Evolutionary conservation across 495 filamentous ascomycete species (phyloP), one percentile per base, ranked within the genome.

Genomic region (Penicillium cosmopolitanum): DNA sequence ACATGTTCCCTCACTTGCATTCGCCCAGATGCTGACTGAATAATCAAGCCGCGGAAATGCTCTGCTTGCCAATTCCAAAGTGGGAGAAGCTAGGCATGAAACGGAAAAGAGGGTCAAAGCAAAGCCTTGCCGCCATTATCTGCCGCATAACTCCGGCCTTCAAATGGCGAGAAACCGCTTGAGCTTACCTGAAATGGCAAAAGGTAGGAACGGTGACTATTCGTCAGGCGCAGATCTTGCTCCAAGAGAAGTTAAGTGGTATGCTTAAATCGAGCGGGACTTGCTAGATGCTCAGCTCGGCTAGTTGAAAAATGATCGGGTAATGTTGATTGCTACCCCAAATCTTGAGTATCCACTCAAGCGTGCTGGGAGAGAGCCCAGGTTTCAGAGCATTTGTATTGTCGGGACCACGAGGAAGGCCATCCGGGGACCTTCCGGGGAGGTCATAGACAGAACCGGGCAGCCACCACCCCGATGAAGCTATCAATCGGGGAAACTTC

Each of bases 361-460:
- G 11, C 9, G 46, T 3, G n/a, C 46, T 2, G 4, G 10, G 15
- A 12, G 46, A 23, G 9, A 48, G 19, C 18, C 13, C 46, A 25
- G 10, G 18, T 28, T 28, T n/a, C 18, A 23, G 11, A 25, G 19
- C 19, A 15, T 28, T 38, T 38, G 42, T 1, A 10, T 19, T 21
- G n/a, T 19, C 42, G n/a, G 21, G 23, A 28, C 9, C 23, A 12
- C 9, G 31, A 12, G 10, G 16, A 12, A 19, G 16, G 16, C 16
- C 42, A 44, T 44, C 18, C 46, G 46, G 46, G 46, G 46, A 48
- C 46, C 46, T 28, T 48, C 46, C 46, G 46, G 46, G 46, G 21
- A 48, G 10, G 9, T 48, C 46, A 48, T 12, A 48, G 1, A 15
- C 10, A 48, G 9, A 9, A 28, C 21, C 46, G 21, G 23, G n/a